phyloP scores from a whole-genome alignment of 768 basidiomycete species.

The Antrodiella citrinella region DNA sequence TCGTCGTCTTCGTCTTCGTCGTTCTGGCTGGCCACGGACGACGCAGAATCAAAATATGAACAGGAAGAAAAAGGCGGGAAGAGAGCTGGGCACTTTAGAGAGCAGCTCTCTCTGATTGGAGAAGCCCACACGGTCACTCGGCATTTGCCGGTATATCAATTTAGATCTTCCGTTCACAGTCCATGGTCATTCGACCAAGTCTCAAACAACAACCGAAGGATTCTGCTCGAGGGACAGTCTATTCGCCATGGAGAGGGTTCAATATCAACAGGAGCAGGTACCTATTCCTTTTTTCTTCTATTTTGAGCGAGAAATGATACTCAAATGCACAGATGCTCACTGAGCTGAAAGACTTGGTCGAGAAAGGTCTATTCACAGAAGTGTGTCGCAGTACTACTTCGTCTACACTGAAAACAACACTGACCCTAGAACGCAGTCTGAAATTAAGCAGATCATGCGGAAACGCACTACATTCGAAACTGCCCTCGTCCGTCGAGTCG shows the following conservation, averaged over 20 bases:
- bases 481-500: conserved; percentile 72
- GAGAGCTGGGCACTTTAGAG: too few relatives aligned
- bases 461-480: conserved; percentile 80
- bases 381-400: too few relatives aligned
- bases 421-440: too few relatives aligned
- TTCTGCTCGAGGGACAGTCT: too few relatives aligned
- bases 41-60: background rate
- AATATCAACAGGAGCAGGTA: conserved; percentile 89
- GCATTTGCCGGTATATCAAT: background rate
- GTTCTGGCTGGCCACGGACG: too few relatives aligned
- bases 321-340: conserved; percentile 89
- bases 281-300: too few relatives aligned
- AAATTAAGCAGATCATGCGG: conserved; percentile 79
- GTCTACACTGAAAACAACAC: background rate
- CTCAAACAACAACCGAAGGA: background rate
- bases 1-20: background rate
- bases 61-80: background rate
- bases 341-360: conserved; percentile 87
- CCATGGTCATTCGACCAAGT: background rate
- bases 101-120: background rate
- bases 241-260: conserved; percentile 77
- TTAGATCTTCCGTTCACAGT: too few relatives aligned
- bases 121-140: background rate
- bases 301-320: too few relatives aligned
- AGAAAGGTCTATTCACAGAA: conserved; percentile 77